These are phyloP conservation scores for Moesziomyces sp. DNA, from an alignment of 1,284 basidiomycete genomes.

Conservation along the genomic window DNA sequence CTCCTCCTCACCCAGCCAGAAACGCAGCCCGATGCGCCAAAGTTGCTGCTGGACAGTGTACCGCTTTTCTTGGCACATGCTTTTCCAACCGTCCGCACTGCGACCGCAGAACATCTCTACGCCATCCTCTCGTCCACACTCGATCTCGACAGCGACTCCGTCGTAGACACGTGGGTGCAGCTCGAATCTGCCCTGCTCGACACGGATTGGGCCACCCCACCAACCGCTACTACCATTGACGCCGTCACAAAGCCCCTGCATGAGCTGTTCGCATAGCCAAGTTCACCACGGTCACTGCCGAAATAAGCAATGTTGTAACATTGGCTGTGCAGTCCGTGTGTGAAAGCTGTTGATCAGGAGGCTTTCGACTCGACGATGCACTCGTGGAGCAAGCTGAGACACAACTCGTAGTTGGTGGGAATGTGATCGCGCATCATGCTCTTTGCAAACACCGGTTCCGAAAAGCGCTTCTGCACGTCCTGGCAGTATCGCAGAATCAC, in stretches of 20 bases:
- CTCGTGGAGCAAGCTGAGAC: conserved; percentile 54
- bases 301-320: background rate
- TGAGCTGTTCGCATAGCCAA: conserved; percentile 4
- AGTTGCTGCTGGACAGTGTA: background rate
- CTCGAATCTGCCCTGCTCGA: conserved; percentile 25
- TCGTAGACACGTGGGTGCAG: conserved; percentile 16
- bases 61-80: conserved; percentile 17
- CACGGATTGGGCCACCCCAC: conserved; percentile 26
- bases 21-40: background rate
- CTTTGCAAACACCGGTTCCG: conserved; percentile 69
- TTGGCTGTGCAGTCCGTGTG: background rate
- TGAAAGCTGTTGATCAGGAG: background rate
- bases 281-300: background rate
- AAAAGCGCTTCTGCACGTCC: conserved; percentile 70
- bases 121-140: conserved; percentile 20
- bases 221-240: background rate
- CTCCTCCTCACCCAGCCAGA: conserved; percentile 1
- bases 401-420: conserved; percentile 61
- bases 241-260: conserved; percentile 3
- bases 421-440: conserved; percentile 60
- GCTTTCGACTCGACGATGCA: conserved; percentile 24
- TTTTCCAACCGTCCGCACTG: conserved; percentile 21
- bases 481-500: conserved; percentile 70
- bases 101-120: conserved; percentile 43
- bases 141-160: conserved; percentile 5